Evolutionary conservation across 495 filamentous ascomycete species (phyloP).

Genomic region (Neurospora sp.): DNA sequence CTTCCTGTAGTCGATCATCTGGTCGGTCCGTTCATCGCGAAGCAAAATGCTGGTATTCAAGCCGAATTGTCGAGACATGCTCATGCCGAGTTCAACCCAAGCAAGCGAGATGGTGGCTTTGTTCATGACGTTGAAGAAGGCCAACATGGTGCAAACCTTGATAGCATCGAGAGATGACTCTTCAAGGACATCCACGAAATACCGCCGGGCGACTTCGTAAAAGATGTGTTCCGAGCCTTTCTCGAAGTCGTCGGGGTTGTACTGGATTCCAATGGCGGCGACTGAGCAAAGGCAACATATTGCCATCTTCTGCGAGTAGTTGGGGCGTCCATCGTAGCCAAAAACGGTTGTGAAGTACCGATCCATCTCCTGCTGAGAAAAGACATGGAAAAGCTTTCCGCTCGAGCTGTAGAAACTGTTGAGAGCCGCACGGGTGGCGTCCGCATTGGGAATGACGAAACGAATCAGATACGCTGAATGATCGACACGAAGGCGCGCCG

Average conservation of each 20-base stretch:
- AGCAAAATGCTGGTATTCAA: slow-evolving; percentile 1
- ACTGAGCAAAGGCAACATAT: slow-evolving; percentile 15
- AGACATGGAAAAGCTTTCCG: slow-evolving; percentile 24
- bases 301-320: slow-evolving; percentile 6
- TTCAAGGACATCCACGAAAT: slow-evolving; percentile 16
- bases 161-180: slow-evolving; percentile 17
- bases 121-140: slow-evolving; percentile 23
- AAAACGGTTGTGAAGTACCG: slow-evolving; percentile 9
- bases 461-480: slow-evolving; percentile 4
- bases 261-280: slow-evolving; percentile 21
- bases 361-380: slow-evolving; percentile 12
- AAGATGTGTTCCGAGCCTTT: slow-evolving; percentile 8
- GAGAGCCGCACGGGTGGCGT: slow-evolving; percentile 12
- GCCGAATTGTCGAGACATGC: slow-evolving; percentile 14
- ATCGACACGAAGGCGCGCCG: not conserved
- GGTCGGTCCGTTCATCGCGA: slow-evolving; percentile 11
- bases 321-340: slow-evolving; percentile 4
- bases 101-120: slow-evolving; percentile 20
- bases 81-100: slow-evolving; percentile 20
- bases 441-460: slow-evolving; percentile 14
- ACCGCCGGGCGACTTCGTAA: slow-evolving; percentile 13
- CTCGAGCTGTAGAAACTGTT: slow-evolving; percentile 22
- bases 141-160: slow-evolving; percentile 23
- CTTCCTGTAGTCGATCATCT: slow-evolving; percentile 16
- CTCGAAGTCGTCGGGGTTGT: slow-evolving; percentile 12